Base-by-base conservation (phyloP, 139 green algal species). In the Picochlorum costavermella region DNA sequence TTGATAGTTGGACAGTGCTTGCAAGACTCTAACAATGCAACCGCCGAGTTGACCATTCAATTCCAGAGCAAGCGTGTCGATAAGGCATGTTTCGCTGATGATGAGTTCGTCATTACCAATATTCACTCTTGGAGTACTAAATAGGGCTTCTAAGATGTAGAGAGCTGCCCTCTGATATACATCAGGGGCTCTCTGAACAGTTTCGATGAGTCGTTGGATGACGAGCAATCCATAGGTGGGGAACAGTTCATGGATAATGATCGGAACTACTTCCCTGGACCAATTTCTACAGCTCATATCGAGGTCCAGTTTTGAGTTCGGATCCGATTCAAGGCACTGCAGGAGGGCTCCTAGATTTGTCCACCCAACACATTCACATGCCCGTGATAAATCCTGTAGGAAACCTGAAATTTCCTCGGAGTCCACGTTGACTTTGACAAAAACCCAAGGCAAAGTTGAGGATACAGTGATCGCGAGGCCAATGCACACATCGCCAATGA, bases 381-480 rank as follows among this genome's bases (percentile, higher is more conserved):
- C 81, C 0, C 37, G 29, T 57, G 51, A 13, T 53, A 67, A 46
- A 28, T 49, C 5, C 48, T 56, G 23, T 0, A 76, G 61, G 51
- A 73, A 83, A 29, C 45, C 25, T 8, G 63, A 48, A 6, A 64
- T 29, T 8, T 53, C n/a, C 11, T 29, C 57, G 2, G 65, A 49
- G 9, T 33, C 63, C 40, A 60, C 44, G 6, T 62, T 28, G 23
- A 87, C 65, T 61, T 94, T 84, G 14, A 78, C 61, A 23, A 72
- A 81, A 44, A 91, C 49, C 75, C 86, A 87, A 20, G 90, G 89
- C 68, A 96, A 72, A 30, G 87, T 17, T 1, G 81, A 73, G 11
- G 77, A 66, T 0, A 92, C 56, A 4, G 78, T 82, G 25, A 95
- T 69, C 3, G 86, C 75, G 46, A 95, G 71, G 53, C 92, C 84